These are phyloP conservation scores for Aspergillus versicolor DNA, from an alignment of 2,329 filamentous ascomycete species.

Conservation along the genomic window DNA sequence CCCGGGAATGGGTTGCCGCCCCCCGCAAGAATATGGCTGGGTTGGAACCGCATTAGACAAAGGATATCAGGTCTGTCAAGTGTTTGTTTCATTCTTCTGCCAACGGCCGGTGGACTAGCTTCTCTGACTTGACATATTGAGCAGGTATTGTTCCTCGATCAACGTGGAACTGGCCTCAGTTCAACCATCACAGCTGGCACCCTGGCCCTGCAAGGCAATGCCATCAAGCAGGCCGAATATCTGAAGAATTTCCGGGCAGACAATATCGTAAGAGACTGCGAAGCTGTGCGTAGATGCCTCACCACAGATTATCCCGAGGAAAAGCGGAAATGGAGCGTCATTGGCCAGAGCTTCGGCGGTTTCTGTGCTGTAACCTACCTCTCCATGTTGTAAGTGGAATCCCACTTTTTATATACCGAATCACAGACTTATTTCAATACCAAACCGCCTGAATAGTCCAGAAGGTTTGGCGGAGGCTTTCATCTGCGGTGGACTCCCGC, in stretches of 20 bases:
- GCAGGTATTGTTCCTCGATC: constrained; percentile 74
- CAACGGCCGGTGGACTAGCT: background rate
- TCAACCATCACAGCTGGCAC: constrained; percentile 74
- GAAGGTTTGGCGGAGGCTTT: constrained; percentile 80
- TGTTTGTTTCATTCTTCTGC: background rate
- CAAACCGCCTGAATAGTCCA: constrained; percentile 46
- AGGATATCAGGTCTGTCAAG: constrained; percentile 68
- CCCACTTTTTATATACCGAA: background rate
- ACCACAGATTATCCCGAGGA: constrained; percentile 67
- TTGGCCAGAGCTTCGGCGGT: constrained; percentile 90
- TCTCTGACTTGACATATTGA: background rate
- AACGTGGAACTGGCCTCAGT: constrained; percentile 84
- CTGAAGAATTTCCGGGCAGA: constrained; percentile 84
- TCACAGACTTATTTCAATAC: background rate
- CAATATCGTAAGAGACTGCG: constrained; percentile 84
- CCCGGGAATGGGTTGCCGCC: constrained; percentile 73
- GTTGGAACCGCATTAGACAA: constrained; percentile 70
- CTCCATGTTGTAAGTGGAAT: constrained; percentile 59
- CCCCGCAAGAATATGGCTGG: constrained; percentile 71
- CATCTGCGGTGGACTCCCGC: constrained; percentile 78
- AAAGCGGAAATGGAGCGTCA: constrained; percentile 77
- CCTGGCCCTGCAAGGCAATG: constrained; percentile 63
- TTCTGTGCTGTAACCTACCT: constrained; percentile 84
- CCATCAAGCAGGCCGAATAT: constrained; percentile 72
- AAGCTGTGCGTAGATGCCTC: constrained; percentile 76